These are phyloP conservation scores for Trebouxia gelatinosa DNA, from an alignment of 163 green algal genomes.

Conservation along the genomic window DNA sequence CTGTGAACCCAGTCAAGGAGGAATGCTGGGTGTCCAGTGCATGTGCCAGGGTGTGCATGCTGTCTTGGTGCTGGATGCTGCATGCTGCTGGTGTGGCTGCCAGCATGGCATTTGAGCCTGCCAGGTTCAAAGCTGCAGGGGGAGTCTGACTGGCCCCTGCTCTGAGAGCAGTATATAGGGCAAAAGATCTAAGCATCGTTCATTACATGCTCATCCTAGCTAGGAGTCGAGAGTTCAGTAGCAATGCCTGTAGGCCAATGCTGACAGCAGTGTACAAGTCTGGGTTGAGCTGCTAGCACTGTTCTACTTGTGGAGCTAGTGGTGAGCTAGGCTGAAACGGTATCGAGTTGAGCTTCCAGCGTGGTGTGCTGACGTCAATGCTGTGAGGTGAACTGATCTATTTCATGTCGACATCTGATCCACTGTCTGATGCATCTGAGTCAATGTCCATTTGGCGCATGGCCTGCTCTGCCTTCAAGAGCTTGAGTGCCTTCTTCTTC, in stretches of 20 bases:
- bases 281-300: background rate
- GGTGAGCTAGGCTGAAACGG: no score
- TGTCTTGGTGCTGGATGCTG: no score
- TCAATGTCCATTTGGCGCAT: slow-evolving; percentile 44
- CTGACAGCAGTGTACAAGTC: background rate
- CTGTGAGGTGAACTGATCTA: background rate
- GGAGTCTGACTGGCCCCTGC: no score
- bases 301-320: background rate
- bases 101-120: no score
- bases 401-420: slow-evolving; percentile 27
- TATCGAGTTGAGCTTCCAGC: no score
- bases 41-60: no score
- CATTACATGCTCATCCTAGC: background rate
- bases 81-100: no score
- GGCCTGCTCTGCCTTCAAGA: slow-evolving; percentile 50
- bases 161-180: background rate
- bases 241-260: background rate
- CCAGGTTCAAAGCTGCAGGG: background rate
- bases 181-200: slow-evolving; percentile 11
- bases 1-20: no score
- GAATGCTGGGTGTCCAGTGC: no score
- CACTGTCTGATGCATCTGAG: slow-evolving; percentile 22
- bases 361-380: background rate
- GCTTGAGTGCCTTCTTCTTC: slow-evolving; percentile 47
- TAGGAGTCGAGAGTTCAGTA: background rate